phyloP scores from a whole-genome alignment of 1,284 basidiomycete species.

The Puccinia sorghi region DNA sequence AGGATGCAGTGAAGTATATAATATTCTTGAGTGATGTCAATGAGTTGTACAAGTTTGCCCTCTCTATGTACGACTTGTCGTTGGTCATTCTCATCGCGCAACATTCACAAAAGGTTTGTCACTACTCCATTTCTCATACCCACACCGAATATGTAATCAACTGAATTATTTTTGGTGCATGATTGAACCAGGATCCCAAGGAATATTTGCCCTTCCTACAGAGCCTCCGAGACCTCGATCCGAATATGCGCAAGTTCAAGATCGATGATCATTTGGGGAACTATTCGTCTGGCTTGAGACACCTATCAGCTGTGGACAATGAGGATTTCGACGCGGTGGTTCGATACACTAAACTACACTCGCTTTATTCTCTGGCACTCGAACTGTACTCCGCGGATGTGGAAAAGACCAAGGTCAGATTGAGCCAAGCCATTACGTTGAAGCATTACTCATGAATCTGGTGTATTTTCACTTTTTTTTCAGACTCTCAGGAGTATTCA shows the following conservation, averaged over 20 bases:
- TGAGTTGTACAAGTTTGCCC: conserved; percentile 84
- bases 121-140: not conserved
- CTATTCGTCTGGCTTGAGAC: conserved; percentile 71
- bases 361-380: conserved; percentile 73
- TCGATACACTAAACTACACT: conserved; percentile 75
- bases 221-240: conserved; percentile 77
- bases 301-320: conserved; percentile 71
- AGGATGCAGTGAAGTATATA: conserved; percentile 96
- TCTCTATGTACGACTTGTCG: conserved; percentile 98
- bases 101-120: conserved; percentile 82
- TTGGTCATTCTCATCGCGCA: conserved; percentile 95
- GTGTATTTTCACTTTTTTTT: conserved; percentile 11
- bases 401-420: conserved; percentile 65
- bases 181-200: conserved; percentile 74
- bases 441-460: not conserved
- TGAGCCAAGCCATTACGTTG: not conserved
- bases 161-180: not conserved
- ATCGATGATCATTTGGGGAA: conserved; percentile 92
- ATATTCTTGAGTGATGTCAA: conserved; percentile 97
- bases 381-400: conserved; percentile 70
- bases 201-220: conserved; percentile 97
- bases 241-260: conserved; percentile 79
- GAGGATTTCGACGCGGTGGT: conserved; percentile 76
- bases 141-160: not conserved
- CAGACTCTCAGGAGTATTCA: conserved; percentile 37